These are phyloP conservation scores for Leccinum broughii DNA, from an alignment of 768 basidiomycete genomes.

Conservation along the genomic window DNA sequence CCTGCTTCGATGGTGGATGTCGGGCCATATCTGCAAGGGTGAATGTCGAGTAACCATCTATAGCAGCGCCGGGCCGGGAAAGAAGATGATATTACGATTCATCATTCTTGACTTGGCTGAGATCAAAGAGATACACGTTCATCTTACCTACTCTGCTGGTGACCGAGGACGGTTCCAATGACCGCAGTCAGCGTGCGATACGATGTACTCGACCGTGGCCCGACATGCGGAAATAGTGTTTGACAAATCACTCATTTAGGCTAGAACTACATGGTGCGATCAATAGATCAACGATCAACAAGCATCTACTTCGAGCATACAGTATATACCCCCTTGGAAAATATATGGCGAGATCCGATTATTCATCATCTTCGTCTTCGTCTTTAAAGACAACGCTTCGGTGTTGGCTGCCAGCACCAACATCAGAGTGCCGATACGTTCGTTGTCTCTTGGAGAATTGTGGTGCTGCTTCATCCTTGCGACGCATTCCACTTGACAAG, in stretches of 20 bases:
- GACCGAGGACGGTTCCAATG: neutral
- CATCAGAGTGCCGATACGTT: slow-evolving; percentile 20
- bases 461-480: slow-evolving; percentile 6
- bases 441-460: slow-evolving; percentile 28
- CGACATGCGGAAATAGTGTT: neutral
- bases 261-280: slow-evolving; percentile 11
- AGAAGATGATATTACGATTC: neutral
- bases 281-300: slow-evolving; percentile 1
- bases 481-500: slow-evolving; percentile 3
- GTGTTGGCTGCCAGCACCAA: slow-evolving; percentile 11
- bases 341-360: neutral
- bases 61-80: neutral
- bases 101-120: neutral
- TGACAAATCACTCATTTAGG: neutral
- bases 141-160: neutral
- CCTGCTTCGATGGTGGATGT: neutral
- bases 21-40: neutral
- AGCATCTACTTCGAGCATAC: neutral
- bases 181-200: no score
- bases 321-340: neutral
- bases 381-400: slow-evolving; percentile 3
- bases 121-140: neutral
- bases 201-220: neutral
- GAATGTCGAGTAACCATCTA: rapidly evolving
- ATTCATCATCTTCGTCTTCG: slow-evolving; percentile 22